Conservation (phyloP, 495 filamentous ascomycete species). For the Oidiodendron maius region DNA sequence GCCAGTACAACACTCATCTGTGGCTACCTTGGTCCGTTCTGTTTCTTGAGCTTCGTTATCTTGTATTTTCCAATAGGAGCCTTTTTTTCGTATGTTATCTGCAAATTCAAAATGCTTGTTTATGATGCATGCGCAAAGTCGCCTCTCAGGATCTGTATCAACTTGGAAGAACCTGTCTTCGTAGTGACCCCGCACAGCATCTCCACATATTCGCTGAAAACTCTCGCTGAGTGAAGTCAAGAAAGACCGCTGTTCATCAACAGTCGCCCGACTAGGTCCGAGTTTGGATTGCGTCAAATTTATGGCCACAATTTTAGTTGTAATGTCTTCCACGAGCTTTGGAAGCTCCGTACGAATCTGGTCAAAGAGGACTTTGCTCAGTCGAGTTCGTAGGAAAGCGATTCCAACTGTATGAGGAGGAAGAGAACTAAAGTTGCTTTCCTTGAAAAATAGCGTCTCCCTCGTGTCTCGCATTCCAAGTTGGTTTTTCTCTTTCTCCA, state of each 20-base stretch:
- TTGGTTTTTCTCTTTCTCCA: slow-evolving; percentile 24
- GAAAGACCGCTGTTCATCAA: slow-evolving; percentile 9
- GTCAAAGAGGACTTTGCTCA: slow-evolving; percentile 32
- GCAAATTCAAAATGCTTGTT: too few relatives aligned
- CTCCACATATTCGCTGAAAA: slow-evolving; percentile 11
- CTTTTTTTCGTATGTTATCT: too few relatives aligned
- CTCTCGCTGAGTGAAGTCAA: slow-evolving; percentile 10
- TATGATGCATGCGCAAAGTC: too few relatives aligned
- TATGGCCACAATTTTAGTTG: slow-evolving; percentile 1
- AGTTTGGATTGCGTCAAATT: slow-evolving; percentile 5
- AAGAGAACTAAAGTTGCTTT: slow-evolving; percentile 18
- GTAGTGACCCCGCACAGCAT: slow-evolving; percentile 15
- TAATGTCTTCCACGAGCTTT: slow-evolving; percentile 15
- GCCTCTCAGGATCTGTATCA: too few relatives aligned
- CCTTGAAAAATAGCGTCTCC: slow-evolving; percentile 9
- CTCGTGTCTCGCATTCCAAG: slow-evolving; percentile 1
- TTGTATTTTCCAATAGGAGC: too few relatives aligned
- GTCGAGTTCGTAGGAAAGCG: slow-evolving; percentile 29
- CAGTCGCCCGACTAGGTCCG: slow-evolving; percentile 10
- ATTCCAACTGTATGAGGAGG: slow-evolving; percentile 24
- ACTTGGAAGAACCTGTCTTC: too few relatives aligned
- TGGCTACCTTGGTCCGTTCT: too few relatives aligned
- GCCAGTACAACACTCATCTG: too few relatives aligned
- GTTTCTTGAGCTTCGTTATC: too few relatives aligned
- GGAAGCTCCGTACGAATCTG: slow-evolving; percentile 33